These are phyloP conservation scores for Gaertneriomyces sp. DNA, from an alignment of 192 early-diverging fungal genomes.

Conservation along the genomic window DNA sequence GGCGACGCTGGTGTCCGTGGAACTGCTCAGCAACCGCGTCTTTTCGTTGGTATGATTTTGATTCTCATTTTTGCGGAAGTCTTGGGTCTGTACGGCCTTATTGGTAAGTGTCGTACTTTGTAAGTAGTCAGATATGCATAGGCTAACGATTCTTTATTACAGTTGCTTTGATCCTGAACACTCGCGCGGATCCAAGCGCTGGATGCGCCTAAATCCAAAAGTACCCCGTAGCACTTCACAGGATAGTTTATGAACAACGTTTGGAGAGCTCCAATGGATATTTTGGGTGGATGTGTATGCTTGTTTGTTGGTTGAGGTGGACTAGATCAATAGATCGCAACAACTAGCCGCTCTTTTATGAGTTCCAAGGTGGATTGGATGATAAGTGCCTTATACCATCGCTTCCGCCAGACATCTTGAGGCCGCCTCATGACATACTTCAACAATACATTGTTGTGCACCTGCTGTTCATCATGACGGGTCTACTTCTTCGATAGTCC, in stretches of 20 bases:
- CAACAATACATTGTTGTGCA: too few species aligned
- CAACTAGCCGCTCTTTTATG: too few species aligned
- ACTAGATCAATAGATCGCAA: conserved; percentile 6
- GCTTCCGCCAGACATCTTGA: too few species aligned
- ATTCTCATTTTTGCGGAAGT: conserved; percentile 99
- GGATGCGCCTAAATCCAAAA: conserved; percentile 13
- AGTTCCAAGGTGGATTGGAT: too few species aligned
- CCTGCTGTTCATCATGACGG: too few species aligned
- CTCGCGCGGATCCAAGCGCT: conserved; percentile 58
- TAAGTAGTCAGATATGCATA: not conserved
- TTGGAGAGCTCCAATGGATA: too few species aligned
- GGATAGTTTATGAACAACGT: too few species aligned
- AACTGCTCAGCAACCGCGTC: conserved; percentile 81
- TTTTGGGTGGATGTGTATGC: too few species aligned
- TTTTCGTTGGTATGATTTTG: conserved; percentile 84
- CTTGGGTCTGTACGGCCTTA: conserved; percentile 92
- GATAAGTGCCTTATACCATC: too few species aligned
- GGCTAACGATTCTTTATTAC: conserved; percentile 1
- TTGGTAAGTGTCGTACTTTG: conserved; percentile 43
- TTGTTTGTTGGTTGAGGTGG: not conserved
- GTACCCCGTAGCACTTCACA: not conserved
- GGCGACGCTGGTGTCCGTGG: conserved; percentile 94
- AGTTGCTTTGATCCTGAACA: conserved; percentile 96
- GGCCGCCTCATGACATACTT: too few species aligned
- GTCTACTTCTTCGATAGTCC: too few species aligned